Evolutionary conservation across 2,329 filamentous ascomycete species (phyloP).

Genomic region (Grosmannia clavigera): DNA sequence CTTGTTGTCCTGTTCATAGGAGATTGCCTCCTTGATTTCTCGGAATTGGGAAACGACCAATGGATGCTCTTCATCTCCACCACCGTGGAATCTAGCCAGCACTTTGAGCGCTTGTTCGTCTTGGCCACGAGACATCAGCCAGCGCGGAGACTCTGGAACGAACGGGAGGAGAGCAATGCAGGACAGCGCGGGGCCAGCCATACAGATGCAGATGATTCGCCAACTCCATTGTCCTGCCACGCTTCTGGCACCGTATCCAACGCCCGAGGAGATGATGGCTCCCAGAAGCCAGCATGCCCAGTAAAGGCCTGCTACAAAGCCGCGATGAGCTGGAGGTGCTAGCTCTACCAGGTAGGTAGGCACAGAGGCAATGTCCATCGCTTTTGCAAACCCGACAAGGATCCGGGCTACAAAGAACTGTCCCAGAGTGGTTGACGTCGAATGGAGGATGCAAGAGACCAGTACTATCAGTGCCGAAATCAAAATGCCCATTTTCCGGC

Average conservation of each 20-base stretch:
- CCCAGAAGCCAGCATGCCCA: constrained; percentile 37
- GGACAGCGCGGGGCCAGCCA: constrained; percentile 23
- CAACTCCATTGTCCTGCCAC: constrained; percentile 27
- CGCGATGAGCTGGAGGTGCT: constrained; percentile 23
- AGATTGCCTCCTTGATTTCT: constrained; percentile 17
- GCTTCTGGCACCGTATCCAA: constrained; percentile 27
- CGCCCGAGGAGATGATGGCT: constrained; percentile 30
- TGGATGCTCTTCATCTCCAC: constrained; percentile 28
- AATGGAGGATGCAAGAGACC: constrained; percentile 12
- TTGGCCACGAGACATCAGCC: constrained; percentile 33
- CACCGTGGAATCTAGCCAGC: constrained; percentile 36
- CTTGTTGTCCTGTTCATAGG: constrained; percentile 8
- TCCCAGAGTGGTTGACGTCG: constrained; percentile 11
- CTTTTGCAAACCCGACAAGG: constrained; percentile 16
- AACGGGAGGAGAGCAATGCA: constrained; percentile 30
- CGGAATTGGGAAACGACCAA: constrained; percentile 12
- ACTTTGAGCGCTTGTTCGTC: constrained; percentile 29
- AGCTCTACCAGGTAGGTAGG: constrained; percentile 17
- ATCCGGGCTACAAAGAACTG: constrained; percentile 15
- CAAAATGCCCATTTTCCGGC: constrained; percentile 15
- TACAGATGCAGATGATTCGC: constrained; percentile 22
- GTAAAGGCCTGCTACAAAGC: constrained; percentile 34
- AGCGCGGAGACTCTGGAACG: constrained; percentile 33
- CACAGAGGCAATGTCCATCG: constrained; percentile 16
- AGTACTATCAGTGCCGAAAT: constrained; percentile 11